Percentiles rank a stretch among this genome's conserved stretches.
phyloP scores from a whole-genome alignment of 805 yeast species.

The Ogataea pignaliae region DNA sequence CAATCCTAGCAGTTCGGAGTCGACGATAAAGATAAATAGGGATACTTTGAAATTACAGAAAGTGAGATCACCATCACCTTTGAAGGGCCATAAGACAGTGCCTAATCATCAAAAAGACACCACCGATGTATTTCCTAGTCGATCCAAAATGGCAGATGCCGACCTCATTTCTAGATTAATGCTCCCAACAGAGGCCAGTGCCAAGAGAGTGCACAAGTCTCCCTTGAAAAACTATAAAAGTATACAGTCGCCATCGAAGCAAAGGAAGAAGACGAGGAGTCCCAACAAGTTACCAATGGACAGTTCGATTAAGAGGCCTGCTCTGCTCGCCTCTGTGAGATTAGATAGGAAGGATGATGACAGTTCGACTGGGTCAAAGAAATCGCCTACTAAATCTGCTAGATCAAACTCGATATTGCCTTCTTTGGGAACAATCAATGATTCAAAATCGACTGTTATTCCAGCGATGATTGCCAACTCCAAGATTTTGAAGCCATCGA shows the following conservation, averaged over 20 bases:
- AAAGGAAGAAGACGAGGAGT: slow-evolving; percentile 1
- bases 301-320: slow-evolving; percentile 6
- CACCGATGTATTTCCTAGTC: slow-evolving; percentile 6
- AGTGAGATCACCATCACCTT: slow-evolving; percentile 10
- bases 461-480: slow-evolving; percentile 7
- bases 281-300: slow-evolving; percentile 4
- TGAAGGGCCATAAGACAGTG: not conserved
- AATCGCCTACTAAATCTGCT: not conserved
- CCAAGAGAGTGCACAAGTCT: slow-evolving; percentile 11
- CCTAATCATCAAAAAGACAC: not conserved
- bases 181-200: slow-evolving; percentile 25
- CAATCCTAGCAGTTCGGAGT: slow-evolving; percentile 22
- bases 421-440: not conserved
- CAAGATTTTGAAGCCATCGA: slow-evolving; percentile 10
- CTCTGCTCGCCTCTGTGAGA: slow-evolving; percentile 6
- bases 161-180: slow-evolving; percentile 19
- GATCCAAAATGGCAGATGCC: slow-evolving; percentile 1
- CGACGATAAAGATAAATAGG: slow-evolving; percentile 26
- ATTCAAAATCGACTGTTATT: not conserved
- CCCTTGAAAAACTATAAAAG: slow-evolving; percentile 4
- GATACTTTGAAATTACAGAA: slow-evolving; percentile 4
- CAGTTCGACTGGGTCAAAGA: not conserved
- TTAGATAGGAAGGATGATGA: slow-evolving; percentile 6
- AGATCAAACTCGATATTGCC: not conserved
- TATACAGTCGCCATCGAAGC: slow-evolving; percentile 5